Conservation (phyloP, 306 rosid genomes). For the Gastrolobium bilobum region DNA sequence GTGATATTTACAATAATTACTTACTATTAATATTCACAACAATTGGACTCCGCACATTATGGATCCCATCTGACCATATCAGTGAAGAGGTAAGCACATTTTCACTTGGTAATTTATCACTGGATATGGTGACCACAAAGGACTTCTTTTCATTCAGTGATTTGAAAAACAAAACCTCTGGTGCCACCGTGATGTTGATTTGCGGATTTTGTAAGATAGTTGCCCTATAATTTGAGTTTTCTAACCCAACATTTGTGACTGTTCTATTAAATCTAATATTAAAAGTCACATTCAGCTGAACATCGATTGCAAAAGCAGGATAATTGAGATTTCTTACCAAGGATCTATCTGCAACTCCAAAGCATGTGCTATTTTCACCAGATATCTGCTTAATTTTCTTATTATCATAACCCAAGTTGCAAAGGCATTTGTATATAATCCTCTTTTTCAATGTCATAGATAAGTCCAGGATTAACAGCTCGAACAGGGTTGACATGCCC, state of each 20-base stretch:
- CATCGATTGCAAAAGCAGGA: background rate
- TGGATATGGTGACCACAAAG: conserved; percentile 49
- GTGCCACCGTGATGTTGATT: conserved; percentile 46
- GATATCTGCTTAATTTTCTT: background rate
- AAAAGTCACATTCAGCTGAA: background rate
- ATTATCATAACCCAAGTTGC: background rate
- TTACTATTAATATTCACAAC: background rate
- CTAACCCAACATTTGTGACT: conserved; percentile 18
- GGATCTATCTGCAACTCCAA: background rate
- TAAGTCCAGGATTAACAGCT: background rate
- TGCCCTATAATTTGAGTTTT: conserved; percentile 46
- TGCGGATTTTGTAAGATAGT: background rate
- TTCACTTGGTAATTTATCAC: background rate
- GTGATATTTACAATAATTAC: too few species aligned
- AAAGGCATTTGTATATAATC: background rate
- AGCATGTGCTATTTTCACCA: background rate
- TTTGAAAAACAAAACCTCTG: conserved; percentile 49
- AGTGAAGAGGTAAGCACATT: conserved; percentile 30
- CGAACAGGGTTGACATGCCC: background rate
- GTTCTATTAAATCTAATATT: background rate
- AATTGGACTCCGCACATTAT: conserved; percentile 56
- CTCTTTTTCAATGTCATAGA: background rate
- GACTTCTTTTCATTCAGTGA: conserved; percentile 48
- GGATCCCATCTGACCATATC: conserved; percentile 56
- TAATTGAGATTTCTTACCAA: background rate